A percentile compares a stretch with the other conserved stretches of the same genome.
Evolutionary conservation across 257 asterid genomes (phyloP).

Genomic region (Vinca minor): DNA sequence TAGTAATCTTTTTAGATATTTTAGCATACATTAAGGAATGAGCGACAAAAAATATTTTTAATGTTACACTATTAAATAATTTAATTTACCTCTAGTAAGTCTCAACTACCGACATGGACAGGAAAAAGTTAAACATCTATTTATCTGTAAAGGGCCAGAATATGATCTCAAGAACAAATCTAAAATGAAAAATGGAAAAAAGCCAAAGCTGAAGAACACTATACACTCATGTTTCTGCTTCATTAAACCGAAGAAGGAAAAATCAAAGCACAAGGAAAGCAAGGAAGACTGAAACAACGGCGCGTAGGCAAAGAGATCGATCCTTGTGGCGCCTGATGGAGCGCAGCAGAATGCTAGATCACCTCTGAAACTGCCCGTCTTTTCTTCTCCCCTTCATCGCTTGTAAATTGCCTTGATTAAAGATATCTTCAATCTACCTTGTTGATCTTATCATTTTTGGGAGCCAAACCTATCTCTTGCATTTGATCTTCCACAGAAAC

Average conservation of each 20-base stretch:
- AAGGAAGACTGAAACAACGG: conserved; percentile 19
- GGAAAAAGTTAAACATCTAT: conserved; percentile 22
- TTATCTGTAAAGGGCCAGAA: conserved; percentile 18
- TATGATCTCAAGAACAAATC: conserved; percentile 22
- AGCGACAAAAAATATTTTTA: too few relatives aligned
- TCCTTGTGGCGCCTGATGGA: conserved; percentile 5
- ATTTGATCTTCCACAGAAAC: conserved; percentile 78
- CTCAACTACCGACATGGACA: too few relatives aligned
- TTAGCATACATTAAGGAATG: too few relatives aligned
- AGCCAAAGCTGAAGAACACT: conserved; percentile 8
- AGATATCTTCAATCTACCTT: conserved; percentile 37
- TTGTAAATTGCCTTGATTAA: conserved; percentile 9
- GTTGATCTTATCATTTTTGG: conserved; percentile 31
- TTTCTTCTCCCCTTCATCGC: conserved; percentile 1
- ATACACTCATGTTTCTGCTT: conserved; percentile 54
- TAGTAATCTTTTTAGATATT: too few relatives aligned
- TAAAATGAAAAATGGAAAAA: not conserved
- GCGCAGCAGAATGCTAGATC: conserved; percentile 4
- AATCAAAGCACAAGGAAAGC: conserved; percentile 23
- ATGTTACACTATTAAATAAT: too few relatives aligned
- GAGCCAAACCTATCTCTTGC: conserved; percentile 70
- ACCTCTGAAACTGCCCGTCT: not conserved
- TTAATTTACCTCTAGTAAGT: too few relatives aligned
- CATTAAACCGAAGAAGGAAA: conserved; percentile 32
- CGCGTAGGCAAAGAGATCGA: not conserved